Conservation (phyloP, 108 stramenopile species). For the Nitzschia palea region DNA sequence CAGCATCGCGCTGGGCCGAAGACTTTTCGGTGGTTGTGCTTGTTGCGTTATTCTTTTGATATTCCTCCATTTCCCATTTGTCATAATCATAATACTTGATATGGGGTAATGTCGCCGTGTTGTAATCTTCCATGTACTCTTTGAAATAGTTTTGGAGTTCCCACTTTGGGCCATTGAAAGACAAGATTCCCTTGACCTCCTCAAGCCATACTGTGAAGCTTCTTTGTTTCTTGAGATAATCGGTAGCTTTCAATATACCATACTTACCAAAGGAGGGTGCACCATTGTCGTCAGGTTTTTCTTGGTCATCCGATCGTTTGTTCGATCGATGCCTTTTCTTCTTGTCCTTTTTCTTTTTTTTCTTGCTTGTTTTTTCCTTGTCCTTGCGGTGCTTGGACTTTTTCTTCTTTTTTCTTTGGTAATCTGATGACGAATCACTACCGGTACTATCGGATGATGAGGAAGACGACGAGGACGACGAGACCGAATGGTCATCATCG, state of each 20-base stretch:
- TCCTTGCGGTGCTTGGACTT: slow-evolving; percentile 15
- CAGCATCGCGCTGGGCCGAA: slow-evolving; percentile 19
- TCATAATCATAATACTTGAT: slow-evolving; percentile 95
- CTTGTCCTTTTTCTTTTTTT: slow-evolving; percentile 39
- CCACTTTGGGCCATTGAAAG: slow-evolving; percentile 76
- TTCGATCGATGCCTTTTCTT: slow-evolving; percentile 25
- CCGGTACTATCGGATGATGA: background rate
- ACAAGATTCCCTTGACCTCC: slow-evolving; percentile 82
- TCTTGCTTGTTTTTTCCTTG: slow-evolving; percentile 28
- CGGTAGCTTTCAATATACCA: slow-evolving; percentile 80
- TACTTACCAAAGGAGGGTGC: slow-evolving; percentile 82
- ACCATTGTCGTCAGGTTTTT: slow-evolving; percentile 16
- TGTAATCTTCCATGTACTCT: slow-evolving; percentile 94
- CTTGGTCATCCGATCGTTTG: slow-evolving; percentile 20
- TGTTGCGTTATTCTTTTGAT: slow-evolving; percentile 53
- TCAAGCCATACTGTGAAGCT: slow-evolving; percentile 91
- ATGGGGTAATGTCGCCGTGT: slow-evolving; percentile 93
- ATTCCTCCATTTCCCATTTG: slow-evolving; percentile 96
- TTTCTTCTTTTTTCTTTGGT: slow-evolving; percentile 1
- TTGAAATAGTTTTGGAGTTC: slow-evolving; percentile 89
- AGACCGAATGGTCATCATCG: background rate
- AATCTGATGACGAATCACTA: background rate
- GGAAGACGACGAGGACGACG: background rate
- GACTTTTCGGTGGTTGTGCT: slow-evolving; percentile 15
- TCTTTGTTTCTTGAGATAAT: slow-evolving; percentile 63